Evolutionary conservation across 2,329 filamentous ascomycete genomes (phyloP).

Genomic region (Hymenoscyphus repandus): DNA sequence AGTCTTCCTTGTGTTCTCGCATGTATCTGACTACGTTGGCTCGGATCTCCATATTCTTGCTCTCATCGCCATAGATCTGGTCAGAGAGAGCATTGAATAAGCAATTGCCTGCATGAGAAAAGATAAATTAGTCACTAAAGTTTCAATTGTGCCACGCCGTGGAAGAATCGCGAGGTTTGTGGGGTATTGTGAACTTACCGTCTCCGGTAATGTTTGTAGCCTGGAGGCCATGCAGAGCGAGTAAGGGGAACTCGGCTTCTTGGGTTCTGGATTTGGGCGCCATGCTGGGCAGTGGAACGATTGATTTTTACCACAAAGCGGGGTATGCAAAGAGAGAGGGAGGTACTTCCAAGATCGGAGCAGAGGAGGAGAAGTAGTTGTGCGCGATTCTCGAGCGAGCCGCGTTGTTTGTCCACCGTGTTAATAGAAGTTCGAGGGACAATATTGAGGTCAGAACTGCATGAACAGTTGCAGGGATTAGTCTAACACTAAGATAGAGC

Average conservation of each 20-base stretch:
- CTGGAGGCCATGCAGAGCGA: constrained; percentile 53
- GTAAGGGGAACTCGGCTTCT: constrained; percentile 47
- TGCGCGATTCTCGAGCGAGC: background rate
- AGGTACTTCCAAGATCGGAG: background rate
- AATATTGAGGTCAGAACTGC: background rate
- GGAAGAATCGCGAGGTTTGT: constrained; percentile 15
- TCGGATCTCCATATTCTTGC: constrained; percentile 53
- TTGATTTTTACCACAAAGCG: no score
- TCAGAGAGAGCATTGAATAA: constrained; percentile 64
- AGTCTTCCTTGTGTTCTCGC: constrained; percentile 53
- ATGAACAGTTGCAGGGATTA: background rate
- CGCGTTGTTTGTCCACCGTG: background rate
- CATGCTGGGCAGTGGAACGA: constrained; percentile 5
- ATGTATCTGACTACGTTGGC: constrained; percentile 56
- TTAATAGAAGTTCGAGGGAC: background rate
- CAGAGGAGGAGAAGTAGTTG: constrained; percentile 1
- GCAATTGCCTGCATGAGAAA: constrained; percentile 53
- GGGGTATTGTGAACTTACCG: constrained; percentile 43
- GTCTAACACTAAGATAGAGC: background rate
- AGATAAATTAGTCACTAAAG: constrained; percentile 9
- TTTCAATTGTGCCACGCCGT: background rate
- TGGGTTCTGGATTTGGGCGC: background rate
- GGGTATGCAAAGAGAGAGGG: background rate
- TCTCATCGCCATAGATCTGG: constrained; percentile 58
- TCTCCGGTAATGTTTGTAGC: constrained; percentile 54